phyloP scores from a whole-genome alignment of 306 rosid genomes.

The Senna siamea region DNA sequence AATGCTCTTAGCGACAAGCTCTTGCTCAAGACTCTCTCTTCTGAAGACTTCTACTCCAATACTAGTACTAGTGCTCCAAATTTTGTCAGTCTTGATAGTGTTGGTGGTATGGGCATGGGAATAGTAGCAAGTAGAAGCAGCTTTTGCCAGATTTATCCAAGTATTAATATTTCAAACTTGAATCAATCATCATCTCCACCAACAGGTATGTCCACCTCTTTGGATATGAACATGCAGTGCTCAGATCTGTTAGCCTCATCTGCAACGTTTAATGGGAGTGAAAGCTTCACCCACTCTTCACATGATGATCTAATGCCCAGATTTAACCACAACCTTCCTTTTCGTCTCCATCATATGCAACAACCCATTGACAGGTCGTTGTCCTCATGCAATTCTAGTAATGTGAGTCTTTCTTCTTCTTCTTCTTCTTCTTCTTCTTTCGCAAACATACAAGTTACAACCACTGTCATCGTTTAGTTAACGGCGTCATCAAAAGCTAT shows the following conservation, averaged over 20 bases:
- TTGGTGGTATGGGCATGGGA: slow-evolving; percentile 14
- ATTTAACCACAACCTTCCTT: slow-evolving; percentile 33
- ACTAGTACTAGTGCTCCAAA: too few relatives aligned
- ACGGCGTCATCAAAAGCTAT: too few relatives aligned
- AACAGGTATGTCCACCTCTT: too few relatives aligned
- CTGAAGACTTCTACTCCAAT: slow-evolving; percentile 30
- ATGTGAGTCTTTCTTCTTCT: too few relatives aligned
- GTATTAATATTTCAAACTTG: slow-evolving; percentile 65
- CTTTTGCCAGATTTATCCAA: slow-evolving; percentile 79
- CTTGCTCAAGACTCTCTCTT: slow-evolving; percentile 59
- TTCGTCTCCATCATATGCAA: slow-evolving; percentile 21
- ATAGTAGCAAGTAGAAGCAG: slow-evolving; percentile 49
- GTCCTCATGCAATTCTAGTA: not conserved
- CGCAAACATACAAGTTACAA: too few relatives aligned
- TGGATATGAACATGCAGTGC: slow-evolving; percentile 56
- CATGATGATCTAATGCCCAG: slow-evolving; percentile 20
- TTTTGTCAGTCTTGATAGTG: too few relatives aligned
- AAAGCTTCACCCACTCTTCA: too few relatives aligned
- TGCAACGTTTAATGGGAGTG: too few relatives aligned
- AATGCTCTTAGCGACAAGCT: slow-evolving; percentile 55
- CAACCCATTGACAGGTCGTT: too few relatives aligned
- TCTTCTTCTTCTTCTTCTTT: too few relatives aligned
- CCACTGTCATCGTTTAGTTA: too few relatives aligned
- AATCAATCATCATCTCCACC: slow-evolving; percentile 27
- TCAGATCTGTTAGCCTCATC: slow-evolving; percentile 50